Evolutionary conservation across 257 asterid genomes (phyloP).

Genomic region (Salvia rosmarinus): DNA sequence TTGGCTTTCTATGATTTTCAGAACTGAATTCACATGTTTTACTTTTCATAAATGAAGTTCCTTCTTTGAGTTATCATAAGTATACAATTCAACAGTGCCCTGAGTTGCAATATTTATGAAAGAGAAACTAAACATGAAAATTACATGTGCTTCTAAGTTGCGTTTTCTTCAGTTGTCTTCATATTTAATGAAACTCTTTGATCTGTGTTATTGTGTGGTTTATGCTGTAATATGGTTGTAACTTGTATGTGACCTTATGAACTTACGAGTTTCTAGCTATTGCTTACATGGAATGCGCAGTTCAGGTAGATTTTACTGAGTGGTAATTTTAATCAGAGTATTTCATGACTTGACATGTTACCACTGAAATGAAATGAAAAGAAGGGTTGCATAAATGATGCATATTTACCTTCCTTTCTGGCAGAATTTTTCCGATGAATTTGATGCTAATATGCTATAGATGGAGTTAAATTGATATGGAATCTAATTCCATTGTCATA

Average conservation of each 20-base stretch:
- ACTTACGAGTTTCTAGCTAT: background rate
- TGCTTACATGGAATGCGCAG: background rate
- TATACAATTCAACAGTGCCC: slow-evolving; percentile 15
- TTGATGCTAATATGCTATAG: slow-evolving; percentile 22
- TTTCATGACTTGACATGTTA: slow-evolving; percentile 3
- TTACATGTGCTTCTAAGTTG: slow-evolving; percentile 9
- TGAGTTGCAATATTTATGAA: slow-evolving; percentile 4
- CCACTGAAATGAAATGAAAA: background rate
- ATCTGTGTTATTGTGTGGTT: slow-evolving; percentile 26
- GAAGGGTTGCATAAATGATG: slow-evolving; percentile 7
- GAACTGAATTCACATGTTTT: slow-evolving; percentile 8
- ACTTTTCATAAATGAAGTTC: background rate
- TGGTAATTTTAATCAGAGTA: slow-evolving; percentile 1
- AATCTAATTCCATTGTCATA: slow-evolving; percentile 7
- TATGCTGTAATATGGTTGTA: slow-evolving; percentile 11
- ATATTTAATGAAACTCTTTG: slow-evolving; percentile 31
- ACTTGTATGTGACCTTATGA: background rate
- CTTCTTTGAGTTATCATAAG: slow-evolving; percentile 26
- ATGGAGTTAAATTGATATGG: slow-evolving; percentile 20
- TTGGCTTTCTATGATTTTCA: slow-evolving; percentile 15
- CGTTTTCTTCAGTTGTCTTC: slow-evolving; percentile 14
- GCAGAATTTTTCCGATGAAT: slow-evolving; percentile 3
- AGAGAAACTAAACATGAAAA: background rate
- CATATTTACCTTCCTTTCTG: background rate
- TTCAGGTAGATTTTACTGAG: slow-evolving; percentile 12